A percentile compares a stretch with the other conserved stretches of the same genome.
Evolutionary conservation across 1,284 basidiomycete genomes (phyloP).

Genomic region (Heterobasidion parviporum): DNA sequence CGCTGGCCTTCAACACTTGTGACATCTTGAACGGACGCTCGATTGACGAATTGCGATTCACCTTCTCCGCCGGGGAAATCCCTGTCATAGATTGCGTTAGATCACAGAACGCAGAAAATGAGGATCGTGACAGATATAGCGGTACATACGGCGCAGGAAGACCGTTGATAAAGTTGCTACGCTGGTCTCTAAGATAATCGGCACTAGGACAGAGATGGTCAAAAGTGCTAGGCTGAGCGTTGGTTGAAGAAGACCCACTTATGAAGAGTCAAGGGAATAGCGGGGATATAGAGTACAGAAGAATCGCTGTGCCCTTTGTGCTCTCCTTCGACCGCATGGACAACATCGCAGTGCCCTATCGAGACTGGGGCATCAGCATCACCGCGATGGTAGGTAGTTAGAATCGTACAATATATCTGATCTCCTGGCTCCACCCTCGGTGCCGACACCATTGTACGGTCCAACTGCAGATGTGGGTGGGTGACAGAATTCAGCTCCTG

Average conservation of each 20-base stretch:
- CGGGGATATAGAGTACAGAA: slow-evolving; percentile 75
- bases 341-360: slow-evolving; percentile 54
- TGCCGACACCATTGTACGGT: slow-evolving; percentile 42
- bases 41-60: slow-evolving; percentile 49
- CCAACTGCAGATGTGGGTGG: slow-evolving; percentile 66
- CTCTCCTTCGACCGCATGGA: slow-evolving; percentile 64
- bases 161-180: slow-evolving; percentile 42
- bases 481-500: slow-evolving; percentile 56
- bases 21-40: slow-evolving; percentile 37
- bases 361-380: background rate
- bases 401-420: slow-evolving; percentile 58
- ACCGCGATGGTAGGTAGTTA: background rate
- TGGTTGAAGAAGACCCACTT: slow-evolving; percentile 35
- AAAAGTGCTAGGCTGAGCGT: background rate
- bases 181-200: slow-evolving; percentile 56
- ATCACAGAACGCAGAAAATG: background rate
- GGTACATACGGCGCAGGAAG: slow-evolving; percentile 47
- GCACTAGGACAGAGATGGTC: slow-evolving; percentile 27
- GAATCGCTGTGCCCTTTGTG: slow-evolving; percentile 60
- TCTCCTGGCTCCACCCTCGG: slow-evolving; percentile 62
- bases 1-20: slow-evolving; percentile 23
- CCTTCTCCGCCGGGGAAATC: slow-evolving; percentile 75
- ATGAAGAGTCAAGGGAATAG: slow-evolving; percentile 57
- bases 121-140: background rate
- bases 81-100: slow-evolving; percentile 18